Percentiles rank a stretch among this genome's conserved stretches.
phyloP scores from a whole-genome alignment of 2,329 filamentous ascomycete genomes.

The Fusarium compactum region DNA sequence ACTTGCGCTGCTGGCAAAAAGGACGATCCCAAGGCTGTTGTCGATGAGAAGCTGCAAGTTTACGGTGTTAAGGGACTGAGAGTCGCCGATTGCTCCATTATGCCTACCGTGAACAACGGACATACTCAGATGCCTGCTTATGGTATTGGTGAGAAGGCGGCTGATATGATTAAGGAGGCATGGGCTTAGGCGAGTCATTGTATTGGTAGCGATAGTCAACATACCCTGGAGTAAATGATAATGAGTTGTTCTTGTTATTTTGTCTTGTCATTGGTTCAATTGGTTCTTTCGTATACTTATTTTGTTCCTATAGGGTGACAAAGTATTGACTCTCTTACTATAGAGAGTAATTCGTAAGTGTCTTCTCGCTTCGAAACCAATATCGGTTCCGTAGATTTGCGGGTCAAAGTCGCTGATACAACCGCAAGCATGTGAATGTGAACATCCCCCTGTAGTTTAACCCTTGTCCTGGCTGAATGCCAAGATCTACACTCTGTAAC shows the following conservation, averaged over 20 bases:
- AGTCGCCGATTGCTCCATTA: slow-evolving; percentile 65
- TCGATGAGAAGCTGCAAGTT: slow-evolving; percentile 66
- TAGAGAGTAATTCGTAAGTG: background rate
- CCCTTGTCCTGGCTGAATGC: slow-evolving; percentile 3
- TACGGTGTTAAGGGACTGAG: slow-evolving; percentile 64
- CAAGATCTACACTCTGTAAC: slow-evolving; percentile 21
- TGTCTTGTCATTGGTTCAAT: background rate
- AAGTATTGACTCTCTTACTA: background rate
- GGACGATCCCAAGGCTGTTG: slow-evolving; percentile 64
- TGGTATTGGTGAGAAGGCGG: slow-evolving; percentile 65
- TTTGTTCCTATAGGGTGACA: background rate
- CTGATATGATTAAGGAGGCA: slow-evolving; percentile 61
- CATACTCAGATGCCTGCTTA: slow-evolving; percentile 69
- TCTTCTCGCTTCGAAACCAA: background rate
- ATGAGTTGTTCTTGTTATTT: background rate
- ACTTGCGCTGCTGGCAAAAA: slow-evolving; percentile 52
- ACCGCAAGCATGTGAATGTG: background rate
- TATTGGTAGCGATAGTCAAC: background rate
- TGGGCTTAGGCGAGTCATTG: slow-evolving; percentile 19
- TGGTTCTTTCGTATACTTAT: background rate
- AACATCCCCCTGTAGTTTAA: background rate
- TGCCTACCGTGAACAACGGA: slow-evolving; percentile 62
- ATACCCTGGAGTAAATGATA: background rate
- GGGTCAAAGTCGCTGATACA: background rate
- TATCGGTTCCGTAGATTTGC: background rate